Conservation (phyloP, 225 moss, liverwort and hornwort species). For the Sphagnum tenellum region DNA sequence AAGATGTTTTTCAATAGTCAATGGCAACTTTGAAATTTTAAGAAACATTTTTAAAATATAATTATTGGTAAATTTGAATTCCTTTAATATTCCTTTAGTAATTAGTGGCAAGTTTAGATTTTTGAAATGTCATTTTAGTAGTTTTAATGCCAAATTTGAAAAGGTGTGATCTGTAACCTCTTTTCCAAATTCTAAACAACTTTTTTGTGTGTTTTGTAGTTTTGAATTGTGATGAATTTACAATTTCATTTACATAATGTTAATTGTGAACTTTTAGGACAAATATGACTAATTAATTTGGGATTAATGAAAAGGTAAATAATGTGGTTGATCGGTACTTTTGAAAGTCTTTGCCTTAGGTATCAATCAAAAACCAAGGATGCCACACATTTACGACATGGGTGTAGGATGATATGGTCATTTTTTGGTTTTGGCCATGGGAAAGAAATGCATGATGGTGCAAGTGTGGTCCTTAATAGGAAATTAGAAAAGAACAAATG, state of each 20-base stretch:
- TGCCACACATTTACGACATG: neutral
- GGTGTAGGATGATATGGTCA: neutral
- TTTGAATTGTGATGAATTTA: neutral
- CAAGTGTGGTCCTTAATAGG: neutral
- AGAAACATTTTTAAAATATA: too few relatives aligned
- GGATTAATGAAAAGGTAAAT: neutral
- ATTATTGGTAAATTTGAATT: too few relatives aligned
- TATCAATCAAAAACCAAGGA: neutral
- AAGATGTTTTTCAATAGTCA: too few relatives aligned
- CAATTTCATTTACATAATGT: neutral
- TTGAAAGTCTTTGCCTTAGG: neutral
- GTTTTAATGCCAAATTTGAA: too few relatives aligned
- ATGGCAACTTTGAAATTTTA: too few relatives aligned
- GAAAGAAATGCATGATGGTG: neutral
- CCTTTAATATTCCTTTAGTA: too few relatives aligned
- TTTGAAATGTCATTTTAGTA: too few relatives aligned
- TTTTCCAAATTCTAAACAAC: neutral
- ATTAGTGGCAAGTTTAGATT: too few relatives aligned
- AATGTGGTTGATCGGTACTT: too few relatives aligned
- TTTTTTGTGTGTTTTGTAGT: neutral
- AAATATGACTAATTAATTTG: neutral
- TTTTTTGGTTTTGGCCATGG: neutral
- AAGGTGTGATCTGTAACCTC: too few relatives aligned
- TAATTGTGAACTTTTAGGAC: neutral
- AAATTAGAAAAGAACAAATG: neutral